Percentiles rank a stretch among this genome's conserved stretches.
Evolutionary conservation across 768 basidiomycete species (phyloP).

Genomic region (Boletus bicolor): DNA sequence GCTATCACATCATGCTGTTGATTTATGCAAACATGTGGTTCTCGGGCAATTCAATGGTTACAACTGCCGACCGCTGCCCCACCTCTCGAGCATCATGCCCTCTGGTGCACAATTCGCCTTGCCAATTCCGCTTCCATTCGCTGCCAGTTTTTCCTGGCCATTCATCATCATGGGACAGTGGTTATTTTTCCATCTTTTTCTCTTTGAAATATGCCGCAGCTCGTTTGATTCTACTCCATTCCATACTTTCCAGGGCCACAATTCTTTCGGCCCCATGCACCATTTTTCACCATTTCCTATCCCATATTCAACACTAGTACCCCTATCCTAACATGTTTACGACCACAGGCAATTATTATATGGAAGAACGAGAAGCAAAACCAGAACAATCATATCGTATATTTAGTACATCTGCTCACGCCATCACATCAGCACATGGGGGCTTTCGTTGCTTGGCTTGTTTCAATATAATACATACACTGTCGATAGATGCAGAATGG

Average conservation of each 20-base stretch:
- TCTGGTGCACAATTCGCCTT: background rate
- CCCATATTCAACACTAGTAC: constrained; percentile 2
- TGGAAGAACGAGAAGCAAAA: background rate
- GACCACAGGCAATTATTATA: background rate
- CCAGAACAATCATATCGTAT: constrained; percentile 7
- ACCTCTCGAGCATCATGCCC: background rate
- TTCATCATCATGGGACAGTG: background rate
- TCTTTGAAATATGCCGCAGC: constrained; percentile 7
- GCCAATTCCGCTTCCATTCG: background rate
- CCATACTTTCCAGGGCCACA: background rate
- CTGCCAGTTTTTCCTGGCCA: background rate
- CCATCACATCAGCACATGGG: constrained; percentile 3
- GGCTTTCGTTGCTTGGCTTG: background rate
- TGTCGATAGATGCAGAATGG: background rate
- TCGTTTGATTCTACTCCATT: background rate
- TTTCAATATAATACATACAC: background rate
- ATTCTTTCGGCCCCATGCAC: background rate
- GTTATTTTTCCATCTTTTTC: background rate
- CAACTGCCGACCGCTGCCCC: background rate
- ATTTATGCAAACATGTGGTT: background rate
- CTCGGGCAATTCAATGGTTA: background rate
- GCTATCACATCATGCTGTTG: background rate
- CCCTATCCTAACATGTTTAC: background rate
- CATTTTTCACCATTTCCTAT: constrained; percentile 12
- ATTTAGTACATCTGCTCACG: constrained; percentile 4